Percentiles rank a stretch among this genome's conserved stretches.
Evolutionary conservation across 148 eudicot species (phyloP).

Genomic region (Rhododendron simsii): DNA sequence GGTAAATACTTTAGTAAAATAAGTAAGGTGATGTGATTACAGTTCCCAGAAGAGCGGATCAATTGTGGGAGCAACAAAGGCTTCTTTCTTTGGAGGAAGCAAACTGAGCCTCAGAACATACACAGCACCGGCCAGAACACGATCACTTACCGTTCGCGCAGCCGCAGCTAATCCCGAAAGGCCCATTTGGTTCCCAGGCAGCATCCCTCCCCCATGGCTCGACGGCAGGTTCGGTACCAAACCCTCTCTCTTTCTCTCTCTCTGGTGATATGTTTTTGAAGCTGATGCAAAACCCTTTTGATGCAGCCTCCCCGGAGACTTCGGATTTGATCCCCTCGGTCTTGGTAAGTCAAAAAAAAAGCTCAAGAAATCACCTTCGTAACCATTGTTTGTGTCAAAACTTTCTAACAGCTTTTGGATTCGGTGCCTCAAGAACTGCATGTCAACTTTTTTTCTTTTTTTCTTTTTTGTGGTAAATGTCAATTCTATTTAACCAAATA

Average conservation of each 20-base stretch:
- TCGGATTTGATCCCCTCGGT: constrained; percentile 98
- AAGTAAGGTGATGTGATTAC: constrained; percentile 12
- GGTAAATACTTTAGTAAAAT: background rate
- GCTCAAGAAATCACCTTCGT: background rate
- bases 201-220: constrained; percentile 94
- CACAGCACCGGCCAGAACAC: constrained; percentile 27
- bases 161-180: constrained; percentile 83
- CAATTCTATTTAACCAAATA: background rate
- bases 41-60: constrained; percentile 72
- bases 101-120: constrained; percentile 51
- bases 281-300: background rate
- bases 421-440: background rate
- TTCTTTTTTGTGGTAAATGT: background rate
- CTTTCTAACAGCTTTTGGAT: background rate
- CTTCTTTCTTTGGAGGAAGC: constrained; percentile 72
- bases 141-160: constrained; percentile 32
- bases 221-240: constrained; percentile 66
- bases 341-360: constrained; percentile 43
- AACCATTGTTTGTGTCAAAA: background rate
- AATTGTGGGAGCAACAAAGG: constrained; percentile 64
- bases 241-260: background rate
- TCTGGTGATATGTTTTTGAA: background rate
- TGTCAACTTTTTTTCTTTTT: background rate
- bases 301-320: constrained; percentile 97
- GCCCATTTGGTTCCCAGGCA: constrained; percentile 98